Conservation (phyloP, 2,329 filamentous ascomycete species). For the Stemphylium vesicarium region DNA sequence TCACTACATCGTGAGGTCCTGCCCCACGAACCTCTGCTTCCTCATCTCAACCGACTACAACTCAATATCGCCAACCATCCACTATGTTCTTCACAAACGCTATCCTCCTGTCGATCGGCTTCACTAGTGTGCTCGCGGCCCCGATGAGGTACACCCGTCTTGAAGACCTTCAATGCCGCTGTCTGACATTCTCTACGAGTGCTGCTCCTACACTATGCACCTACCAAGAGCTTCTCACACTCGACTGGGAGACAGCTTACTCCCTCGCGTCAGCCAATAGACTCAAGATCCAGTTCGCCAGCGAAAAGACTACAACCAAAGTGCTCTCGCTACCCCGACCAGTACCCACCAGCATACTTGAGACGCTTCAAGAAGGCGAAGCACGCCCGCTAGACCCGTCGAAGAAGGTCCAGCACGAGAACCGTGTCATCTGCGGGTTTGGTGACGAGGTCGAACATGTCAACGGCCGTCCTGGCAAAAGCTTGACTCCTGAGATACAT, state of each 20-base stretch:
- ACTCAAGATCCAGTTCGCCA: conserved; percentile 35
- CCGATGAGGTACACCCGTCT: conserved; percentile 20
- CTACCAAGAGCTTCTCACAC: conserved; percentile 25
- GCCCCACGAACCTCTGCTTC: not conserved
- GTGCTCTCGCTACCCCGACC: conserved; percentile 27
- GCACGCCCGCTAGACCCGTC: conserved; percentile 12
- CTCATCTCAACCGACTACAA: not conserved
- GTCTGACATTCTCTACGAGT: conserved; percentile 30
- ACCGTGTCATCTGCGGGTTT: conserved; percentile 34
- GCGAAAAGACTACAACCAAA: conserved; percentile 23
- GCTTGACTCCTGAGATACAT: conserved; percentile 14
- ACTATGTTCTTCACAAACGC: conserved; percentile 9
- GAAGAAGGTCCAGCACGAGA: conserved; percentile 18
- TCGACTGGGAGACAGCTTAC: conserved; percentile 34
- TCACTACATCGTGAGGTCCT: conserved; percentile 7
- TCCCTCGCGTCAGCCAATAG: conserved; percentile 28
- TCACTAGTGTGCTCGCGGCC: conserved; percentile 14
- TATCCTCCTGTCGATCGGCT: conserved; percentile 12
- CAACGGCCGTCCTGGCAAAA: not conserved
- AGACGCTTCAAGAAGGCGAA: conserved; percentile 16
- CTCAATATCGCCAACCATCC: not conserved
- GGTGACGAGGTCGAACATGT: conserved; percentile 30
- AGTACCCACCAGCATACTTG: conserved; percentile 27
- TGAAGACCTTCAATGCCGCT: conserved; percentile 34
- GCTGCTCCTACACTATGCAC: conserved; percentile 28